Base-by-base conservation (phyloP, 2,329 filamentous ascomycete genomes). In the Exophiala spinifera region DNA sequence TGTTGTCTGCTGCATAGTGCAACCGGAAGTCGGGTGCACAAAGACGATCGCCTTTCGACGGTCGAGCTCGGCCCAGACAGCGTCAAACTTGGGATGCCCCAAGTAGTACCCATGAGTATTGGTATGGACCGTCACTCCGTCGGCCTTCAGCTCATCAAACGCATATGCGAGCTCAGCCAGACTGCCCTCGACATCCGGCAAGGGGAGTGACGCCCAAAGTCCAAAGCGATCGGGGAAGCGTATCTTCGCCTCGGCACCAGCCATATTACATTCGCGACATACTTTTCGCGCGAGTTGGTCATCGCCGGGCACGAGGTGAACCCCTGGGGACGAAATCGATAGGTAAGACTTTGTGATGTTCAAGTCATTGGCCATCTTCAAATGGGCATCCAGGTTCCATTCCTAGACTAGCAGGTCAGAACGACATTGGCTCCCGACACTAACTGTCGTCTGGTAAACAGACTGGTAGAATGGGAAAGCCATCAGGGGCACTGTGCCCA, bases 11-110 rank as follows among this genome's bases (percentile, higher is more conserved):
- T 39, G 57, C 19, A 39, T 46, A 7, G 33, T 76, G n/a, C n/a
- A n/a, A n/a, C n/a, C n/a, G n/a, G n/a, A n/a, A 0, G 77, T 80
- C 0, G 78, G 79, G 50, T 83, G 80, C 36, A 81, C 74, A 59
- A 83, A 81, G 0, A 81, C 68, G 0, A 71, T 74, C 0, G 75
- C 74, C 2, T 73, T 67, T 1, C 75, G 64, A 3, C 64, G 56
- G 52, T 80, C 74, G 15, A 83, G 63, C 28, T 71, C 74, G 1
- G 71, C 68, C 55, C 78, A 80, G 5, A 82, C 67, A 0, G 66
- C 64, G 19, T 74, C 71, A 13, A 82, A 68, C 1, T 53, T 59
- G 0, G 65, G 49, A 52, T 78, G 73, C 3, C 80, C 80, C 0
- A 81, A 63, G 59, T 82, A 82, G 11, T 72, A 60, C 2, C 78